Evolutionary conservation across 495 filamentous ascomycete species (phyloP), one percentile per base, ranked within the genome.

Genomic region (Rhypophila decipiens): DNA sequence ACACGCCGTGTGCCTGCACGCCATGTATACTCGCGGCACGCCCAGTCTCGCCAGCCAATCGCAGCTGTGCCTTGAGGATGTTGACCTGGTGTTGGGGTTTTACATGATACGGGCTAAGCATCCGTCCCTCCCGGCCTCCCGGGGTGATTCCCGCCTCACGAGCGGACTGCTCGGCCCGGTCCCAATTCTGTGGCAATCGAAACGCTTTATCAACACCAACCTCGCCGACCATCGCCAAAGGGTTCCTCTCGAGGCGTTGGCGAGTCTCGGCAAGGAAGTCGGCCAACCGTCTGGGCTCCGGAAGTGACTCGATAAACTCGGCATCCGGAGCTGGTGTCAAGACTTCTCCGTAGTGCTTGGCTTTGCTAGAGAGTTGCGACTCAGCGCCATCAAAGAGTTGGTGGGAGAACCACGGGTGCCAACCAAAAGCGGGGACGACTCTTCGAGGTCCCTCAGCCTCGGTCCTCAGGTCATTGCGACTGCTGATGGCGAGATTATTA

Each of bases 331-430:
- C 49, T 2, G 65, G 72, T 4, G 68, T 51, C 4, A 98, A 72
- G 4, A 94, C 85, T 12, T 65, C 61, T 35, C 67, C 68, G 62
- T 96, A 96, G 59, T 97, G 90, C 1, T 64, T 62, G 47, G 72
- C 63, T 68, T 90, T 86, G n/a, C 67, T 63, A 13, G 62, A 42
- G 5, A 33, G 39, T 9, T 45, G 20, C 2, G 63, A 56, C 3
- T 42, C 38, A 57, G 55, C 19, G 60, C 51, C n/a, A 52, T 88
- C 84, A 52, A 80, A 79, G 46, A 95, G 77, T 51, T 94, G 85
- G 60, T 98, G 76, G 1, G 91, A 93, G 66, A 97, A 98, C 93
- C 93, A 98, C 1, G 94, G 94, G 64, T 98, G 93, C 89, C 91
- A 96, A n/a, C 93, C 93, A 68, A 96, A 98, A 23, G 82, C 83